phyloP scores from a whole-genome alignment of 352 stramenopile genomes.

The Albugo laibachii region DNA sequence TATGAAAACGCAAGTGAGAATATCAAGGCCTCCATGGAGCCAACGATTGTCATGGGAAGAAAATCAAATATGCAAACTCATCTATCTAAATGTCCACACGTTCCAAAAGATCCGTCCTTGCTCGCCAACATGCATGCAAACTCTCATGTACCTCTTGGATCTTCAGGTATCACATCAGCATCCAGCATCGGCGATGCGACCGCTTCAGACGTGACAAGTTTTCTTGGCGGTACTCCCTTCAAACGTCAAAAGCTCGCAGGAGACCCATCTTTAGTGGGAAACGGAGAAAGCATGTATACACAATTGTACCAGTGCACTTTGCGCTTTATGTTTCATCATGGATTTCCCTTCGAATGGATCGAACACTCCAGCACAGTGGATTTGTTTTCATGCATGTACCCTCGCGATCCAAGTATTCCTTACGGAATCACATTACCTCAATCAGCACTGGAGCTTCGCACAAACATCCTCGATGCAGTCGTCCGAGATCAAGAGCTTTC shows the following conservation, averaged over 20 bases:
- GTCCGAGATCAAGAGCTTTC: no score
- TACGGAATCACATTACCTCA: no score
- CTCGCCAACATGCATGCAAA: slow-evolving; percentile 7
- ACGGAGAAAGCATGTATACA: neutral
- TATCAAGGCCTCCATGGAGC: slow-evolving; percentile 25
- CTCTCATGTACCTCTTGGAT: neutral
- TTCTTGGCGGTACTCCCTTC: neutral
- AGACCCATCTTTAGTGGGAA: neutral
- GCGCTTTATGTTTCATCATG: slow-evolving; percentile 34
- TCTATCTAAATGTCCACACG: slow-evolving; percentile 47
- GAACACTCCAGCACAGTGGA: slow-evolving; percentile 28
- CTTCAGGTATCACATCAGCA: neutral
- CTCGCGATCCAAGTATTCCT: no score
- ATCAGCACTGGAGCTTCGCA: no score
- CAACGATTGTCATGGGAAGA: slow-evolving; percentile 38
- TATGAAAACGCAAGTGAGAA: slow-evolving; percentile 23
- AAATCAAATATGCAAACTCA: slow-evolving; percentile 78
- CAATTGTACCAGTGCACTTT: slow-evolving; percentile 4
- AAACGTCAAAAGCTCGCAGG: no score
- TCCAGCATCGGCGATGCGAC: neutral
- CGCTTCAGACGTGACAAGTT: neutral
- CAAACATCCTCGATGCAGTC: no score
- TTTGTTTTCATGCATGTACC: slow-evolving; percentile 11
- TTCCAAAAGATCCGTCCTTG: slow-evolving; percentile 25
- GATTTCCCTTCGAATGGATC: slow-evolving; percentile 42